Percentiles rank a stretch among this genome's conserved stretches.
Evolutionary conservation across 805 yeast species (phyloP).

Genomic region (Spencermartinsiella europaea): DNA sequence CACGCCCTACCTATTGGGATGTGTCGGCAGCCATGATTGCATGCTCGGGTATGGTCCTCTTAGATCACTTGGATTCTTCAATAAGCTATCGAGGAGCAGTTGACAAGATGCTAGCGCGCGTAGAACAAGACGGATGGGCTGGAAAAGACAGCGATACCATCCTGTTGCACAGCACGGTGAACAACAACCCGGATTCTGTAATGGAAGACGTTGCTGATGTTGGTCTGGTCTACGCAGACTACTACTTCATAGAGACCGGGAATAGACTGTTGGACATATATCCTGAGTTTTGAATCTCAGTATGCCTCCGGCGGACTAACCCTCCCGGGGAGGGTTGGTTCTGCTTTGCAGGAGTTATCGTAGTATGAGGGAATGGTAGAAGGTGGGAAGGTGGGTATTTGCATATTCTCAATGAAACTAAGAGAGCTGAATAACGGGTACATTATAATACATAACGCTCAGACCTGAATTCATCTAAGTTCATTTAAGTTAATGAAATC

Average conservation of each 20-base stretch:
- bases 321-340: too few species aligned
- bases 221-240: conserved; percentile 31
- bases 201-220: conserved; percentile 19
- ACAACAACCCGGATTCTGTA: conserved; percentile 23
- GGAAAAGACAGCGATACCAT: conserved; percentile 25
- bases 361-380: too few species aligned
- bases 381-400: too few species aligned
- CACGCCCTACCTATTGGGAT: conserved; percentile 24
- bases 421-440: too few species aligned
- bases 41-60: conserved; percentile 25
- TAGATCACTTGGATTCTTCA: conserved; percentile 19
- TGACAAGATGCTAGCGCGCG: conserved; percentile 18
- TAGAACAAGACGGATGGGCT: conserved; percentile 17
- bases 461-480: too few species aligned
- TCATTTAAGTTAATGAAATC: too few species aligned
- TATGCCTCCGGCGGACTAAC: too few species aligned
- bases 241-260: conserved; percentile 27
- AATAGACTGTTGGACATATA: conserved; percentile 24
- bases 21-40: conserved; percentile 29
- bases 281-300: too few species aligned
- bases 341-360: too few species aligned
- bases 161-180: conserved; percentile 24
- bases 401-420: too few species aligned
- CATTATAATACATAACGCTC: too few species aligned
- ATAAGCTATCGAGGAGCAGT: conserved; percentile 16